Evolutionary conservation across 208 protist genomes (phyloP).

Genomic region (Strigomonas galati): DNA sequence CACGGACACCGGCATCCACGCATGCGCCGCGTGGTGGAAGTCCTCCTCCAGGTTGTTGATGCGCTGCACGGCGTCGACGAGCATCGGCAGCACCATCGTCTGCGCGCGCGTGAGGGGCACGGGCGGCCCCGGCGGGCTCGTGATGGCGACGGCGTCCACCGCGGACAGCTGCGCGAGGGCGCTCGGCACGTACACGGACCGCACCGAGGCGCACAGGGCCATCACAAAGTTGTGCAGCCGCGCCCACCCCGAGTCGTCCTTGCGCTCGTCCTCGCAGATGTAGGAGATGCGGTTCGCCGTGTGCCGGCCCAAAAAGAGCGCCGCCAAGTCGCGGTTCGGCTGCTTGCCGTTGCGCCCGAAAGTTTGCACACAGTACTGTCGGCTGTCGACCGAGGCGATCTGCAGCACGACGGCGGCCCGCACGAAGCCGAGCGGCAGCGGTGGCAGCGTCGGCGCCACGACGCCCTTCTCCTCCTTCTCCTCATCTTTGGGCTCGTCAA

Average conservation of each 20-base stretch:
- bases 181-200: background rate
- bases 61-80: background rate
- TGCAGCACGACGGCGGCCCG: background rate
- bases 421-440: background rate
- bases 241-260: background rate
- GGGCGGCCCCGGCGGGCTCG: background rate
- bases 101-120: background rate
- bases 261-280: background rate
- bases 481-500: background rate
- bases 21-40: conserved; percentile 6
- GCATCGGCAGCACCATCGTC: background rate
- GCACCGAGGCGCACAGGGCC: background rate
- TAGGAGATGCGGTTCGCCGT: background rate
- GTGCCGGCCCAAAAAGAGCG: background rate
- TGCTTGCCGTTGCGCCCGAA: conserved; percentile 1
- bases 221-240: conserved; percentile 1
- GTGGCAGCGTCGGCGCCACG: background rate
- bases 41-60: conserved; percentile 1
- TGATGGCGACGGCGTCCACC: too few species aligned
- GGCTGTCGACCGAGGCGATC: background rate
- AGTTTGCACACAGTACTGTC: background rate
- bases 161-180: background rate
- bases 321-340: conserved; percentile 7
- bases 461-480: background rate
- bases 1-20: background rate